Evolutionary conservation across 2,329 filamentous ascomycete genomes (phyloP).

Genomic region (Neofusicoccum umdonicola): DNA sequence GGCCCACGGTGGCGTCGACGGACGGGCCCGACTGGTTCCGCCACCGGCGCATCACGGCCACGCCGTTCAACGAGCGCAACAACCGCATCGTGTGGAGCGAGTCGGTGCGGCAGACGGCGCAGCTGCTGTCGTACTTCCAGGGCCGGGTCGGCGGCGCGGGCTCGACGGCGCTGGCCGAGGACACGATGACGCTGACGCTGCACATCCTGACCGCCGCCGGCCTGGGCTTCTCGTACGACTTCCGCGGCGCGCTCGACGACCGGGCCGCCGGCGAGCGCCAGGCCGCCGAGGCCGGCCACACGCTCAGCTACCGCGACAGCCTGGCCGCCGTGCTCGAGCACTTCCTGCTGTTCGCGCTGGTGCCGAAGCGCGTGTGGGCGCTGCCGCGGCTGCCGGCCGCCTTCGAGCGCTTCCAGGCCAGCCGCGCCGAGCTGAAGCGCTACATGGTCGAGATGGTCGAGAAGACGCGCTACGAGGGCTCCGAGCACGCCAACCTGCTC

Average conservation of each 20-base stretch:
- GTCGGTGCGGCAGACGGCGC: conserved; percentile 20
- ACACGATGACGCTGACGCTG: conserved; percentile 36
- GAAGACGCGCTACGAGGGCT: not conserved
- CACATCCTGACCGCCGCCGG: conserved; percentile 40
- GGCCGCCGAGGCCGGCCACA: conserved; percentile 18
- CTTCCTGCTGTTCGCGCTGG: conserved; percentile 20
- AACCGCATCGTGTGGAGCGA: conserved; percentile 28
- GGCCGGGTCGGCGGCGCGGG: not conserved
- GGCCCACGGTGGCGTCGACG: not conserved
- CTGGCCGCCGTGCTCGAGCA: conserved; percentile 29
- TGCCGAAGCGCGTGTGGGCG: conserved; percentile 16
- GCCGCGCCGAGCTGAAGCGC: not conserved
- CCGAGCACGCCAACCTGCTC: conserved; percentile 5
- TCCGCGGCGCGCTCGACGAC: conserved; percentile 3
- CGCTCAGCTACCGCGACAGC: conserved; percentile 23
- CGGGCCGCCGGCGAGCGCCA: not conserved
- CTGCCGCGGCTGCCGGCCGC: conserved; percentile 14
- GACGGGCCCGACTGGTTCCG: conserved; percentile 26
- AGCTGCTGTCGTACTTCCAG: conserved; percentile 22
- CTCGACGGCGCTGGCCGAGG: conserved; percentile 20
- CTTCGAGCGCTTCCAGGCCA: not conserved
- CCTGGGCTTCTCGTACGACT: conserved; percentile 31
- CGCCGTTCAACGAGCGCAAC: conserved; percentile 28
- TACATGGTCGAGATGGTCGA: conserved; percentile 7
- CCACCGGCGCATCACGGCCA: conserved; percentile 26